Evolutionary conservation across 495 filamentous ascomycete species (phyloP), one percentile per base, ranked within the genome.

Genomic region (Penicillium coffeae): DNA sequence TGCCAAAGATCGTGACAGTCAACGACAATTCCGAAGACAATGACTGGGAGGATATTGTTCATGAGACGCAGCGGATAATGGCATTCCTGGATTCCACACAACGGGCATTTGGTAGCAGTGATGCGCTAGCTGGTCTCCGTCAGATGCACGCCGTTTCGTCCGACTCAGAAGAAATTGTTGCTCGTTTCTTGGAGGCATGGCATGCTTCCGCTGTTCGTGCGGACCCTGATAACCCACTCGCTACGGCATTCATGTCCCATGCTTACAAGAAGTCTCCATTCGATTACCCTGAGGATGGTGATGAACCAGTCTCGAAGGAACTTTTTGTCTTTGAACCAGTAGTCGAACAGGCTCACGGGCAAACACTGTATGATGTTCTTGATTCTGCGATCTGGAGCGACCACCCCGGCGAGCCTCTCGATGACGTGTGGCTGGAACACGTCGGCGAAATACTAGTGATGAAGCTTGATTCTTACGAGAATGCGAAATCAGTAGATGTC

Each of bases 41-140:
- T 7, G 60, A 75, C 6, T 73, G 67, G 57, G 69, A 75, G 15
- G 76, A 81, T 12, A 71, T 79, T 6, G 63, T 78, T 25, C 53
- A 72, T 47, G 71, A 77, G 51, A 56, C 66, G 32, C 90, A 95
- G 59, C 83, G 91, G 19, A 57, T 96, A n/a, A 80, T 95, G 68
- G 90, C 89, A 16, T 95, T 96, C 56, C 73, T 95, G 25, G 88
- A 94, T 51, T 68, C 63, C 15, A 89, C 90, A 10, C 76, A 84
- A 5, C 82, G 91, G 35, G 79, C 84, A n/a, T 96, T 94, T 64
- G 91, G 87, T 6, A 88, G 86, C 45, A 75, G 75, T 13, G 88
- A 91, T 54, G 67, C 66, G 10, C 62, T 88, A 27, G 66, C 71
- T 19, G 66, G 64, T 36, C 50, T 85, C 15, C 66, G 65, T 35